Evolutionary conservation across 148 eudicot genomes (phyloP).

Genomic region (Cornus florida): DNA sequence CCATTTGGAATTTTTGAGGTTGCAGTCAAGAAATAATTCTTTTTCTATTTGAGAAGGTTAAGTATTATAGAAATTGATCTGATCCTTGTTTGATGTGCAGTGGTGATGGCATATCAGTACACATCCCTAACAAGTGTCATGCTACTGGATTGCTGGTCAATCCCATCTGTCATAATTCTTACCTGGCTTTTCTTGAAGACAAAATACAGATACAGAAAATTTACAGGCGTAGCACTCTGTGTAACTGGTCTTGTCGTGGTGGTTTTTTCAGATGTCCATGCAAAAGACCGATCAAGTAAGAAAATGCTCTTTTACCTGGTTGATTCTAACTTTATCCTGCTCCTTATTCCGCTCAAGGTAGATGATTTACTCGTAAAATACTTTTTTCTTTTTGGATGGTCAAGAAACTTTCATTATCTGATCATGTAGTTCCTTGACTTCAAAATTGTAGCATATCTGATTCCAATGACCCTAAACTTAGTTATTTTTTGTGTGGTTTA

Average conservation of each 20-base stretch:
- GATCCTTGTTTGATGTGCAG: constrained; percentile 38
- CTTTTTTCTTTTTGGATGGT: background rate
- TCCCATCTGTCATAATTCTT: too few species aligned
- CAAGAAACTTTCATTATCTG: background rate
- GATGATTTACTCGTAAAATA: background rate
- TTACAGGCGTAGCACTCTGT: constrained; percentile 65
- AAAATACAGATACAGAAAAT: constrained; percentile 63
- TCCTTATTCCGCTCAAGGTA: background rate
- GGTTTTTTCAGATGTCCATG: constrained; percentile 74
- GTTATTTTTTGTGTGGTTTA: background rate
- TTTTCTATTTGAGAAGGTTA: background rate
- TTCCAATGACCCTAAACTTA: background rate
- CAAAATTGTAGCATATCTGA: background rate
- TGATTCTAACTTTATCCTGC: background rate
- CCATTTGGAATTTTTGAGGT: background rate
- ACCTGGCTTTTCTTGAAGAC: too few species aligned
- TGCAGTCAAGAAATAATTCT: background rate
- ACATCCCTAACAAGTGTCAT: too few species aligned
- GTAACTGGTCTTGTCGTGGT: constrained; percentile 70
- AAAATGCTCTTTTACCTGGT: background rate
- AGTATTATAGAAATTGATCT: constrained; percentile 3
- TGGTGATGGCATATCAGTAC: too few species aligned
- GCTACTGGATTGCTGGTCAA: too few species aligned
- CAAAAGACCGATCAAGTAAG: constrained; percentile 68
- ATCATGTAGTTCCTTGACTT: background rate